Conservation (phyloP, 805 yeast species). For the Maudiozyma barnettii region DNA sequence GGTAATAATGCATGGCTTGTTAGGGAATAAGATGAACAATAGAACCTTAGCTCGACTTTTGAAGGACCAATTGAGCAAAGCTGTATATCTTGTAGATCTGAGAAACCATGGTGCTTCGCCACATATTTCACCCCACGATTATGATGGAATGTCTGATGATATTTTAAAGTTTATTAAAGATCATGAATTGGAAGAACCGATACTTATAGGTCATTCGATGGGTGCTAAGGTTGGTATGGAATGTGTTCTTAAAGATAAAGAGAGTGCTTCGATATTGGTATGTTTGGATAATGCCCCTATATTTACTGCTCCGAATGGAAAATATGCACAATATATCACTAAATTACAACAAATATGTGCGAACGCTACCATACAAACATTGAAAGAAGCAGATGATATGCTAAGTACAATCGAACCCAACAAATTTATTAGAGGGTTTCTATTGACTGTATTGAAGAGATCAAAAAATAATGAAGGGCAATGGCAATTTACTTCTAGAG, state of each 20-base stretch:
- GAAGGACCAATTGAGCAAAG: slow-evolving; percentile 39
- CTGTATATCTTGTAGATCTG: slow-evolving; percentile 63
- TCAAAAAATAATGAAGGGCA: slow-evolving; percentile 18
- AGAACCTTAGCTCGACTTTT: slow-evolving; percentile 64
- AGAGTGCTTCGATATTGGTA: slow-evolving; percentile 50
- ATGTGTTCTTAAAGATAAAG: slow-evolving; percentile 57
- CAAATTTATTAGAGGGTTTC: slow-evolving; percentile 59
- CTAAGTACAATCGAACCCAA: slow-evolving; percentile 55
- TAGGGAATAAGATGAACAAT: slow-evolving; percentile 78
- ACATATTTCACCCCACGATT: slow-evolving; percentile 59
- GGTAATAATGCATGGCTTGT: slow-evolving; percentile 76
- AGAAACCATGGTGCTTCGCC: slow-evolving; percentile 94
- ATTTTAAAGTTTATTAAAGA: slow-evolving; percentile 61
- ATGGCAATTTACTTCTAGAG: slow-evolving; percentile 27
- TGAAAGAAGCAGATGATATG: slow-evolving; percentile 59
- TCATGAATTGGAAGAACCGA: slow-evolving; percentile 36
- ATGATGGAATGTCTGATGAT: slow-evolving; percentile 75
- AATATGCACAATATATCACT: slow-evolving; percentile 58
- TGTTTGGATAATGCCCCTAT: slow-evolving; percentile 90
- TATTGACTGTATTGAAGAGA: slow-evolving; percentile 39
- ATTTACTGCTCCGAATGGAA: slow-evolving; percentile 44
- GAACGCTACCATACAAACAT: slow-evolving; percentile 34
- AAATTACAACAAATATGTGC: slow-evolving; percentile 52
- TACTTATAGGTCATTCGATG: slow-evolving; percentile 77
- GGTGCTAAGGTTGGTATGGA: slow-evolving; percentile 96